Evolutionary conservation across 1,284 basidiomycete genomes (phyloP).

Genomic region (Cutaneotrichosporon spelunceum): DNA sequence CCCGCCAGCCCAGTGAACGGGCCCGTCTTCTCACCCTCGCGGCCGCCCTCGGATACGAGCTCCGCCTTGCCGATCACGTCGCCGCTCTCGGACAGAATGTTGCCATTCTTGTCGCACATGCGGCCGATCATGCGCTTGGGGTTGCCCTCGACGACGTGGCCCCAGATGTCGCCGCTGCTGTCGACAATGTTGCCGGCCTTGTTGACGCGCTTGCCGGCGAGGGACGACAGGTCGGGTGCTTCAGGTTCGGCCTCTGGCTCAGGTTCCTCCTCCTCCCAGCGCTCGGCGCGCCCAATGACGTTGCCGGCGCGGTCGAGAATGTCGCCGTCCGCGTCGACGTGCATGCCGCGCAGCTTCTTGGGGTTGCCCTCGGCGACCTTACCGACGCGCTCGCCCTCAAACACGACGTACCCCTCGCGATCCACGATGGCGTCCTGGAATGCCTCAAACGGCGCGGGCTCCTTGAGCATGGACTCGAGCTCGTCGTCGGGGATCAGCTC

Average conservation of each 20-base stretch:
- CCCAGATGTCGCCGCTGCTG: not conserved
- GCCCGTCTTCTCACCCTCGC: constrained; percentile 3
- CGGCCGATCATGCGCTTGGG: constrained; percentile 1
- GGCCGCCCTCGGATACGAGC: constrained; percentile 3
- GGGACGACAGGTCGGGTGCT: not conserved
- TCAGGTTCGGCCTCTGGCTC: not conserved
- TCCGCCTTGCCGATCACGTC: constrained; percentile 4
- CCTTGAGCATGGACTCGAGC: not conserved
- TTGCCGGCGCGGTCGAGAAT: constrained; percentile 7
- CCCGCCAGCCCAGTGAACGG: constrained; percentile 4
- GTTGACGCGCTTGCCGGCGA: constrained; percentile 4
- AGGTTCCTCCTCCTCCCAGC: constrained; percentile 2
- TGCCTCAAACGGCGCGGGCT: constrained; percentile 6
- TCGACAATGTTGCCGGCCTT: constrained; percentile 4
- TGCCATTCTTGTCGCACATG: constrained; percentile 7
- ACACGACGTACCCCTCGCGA: constrained; percentile 5
- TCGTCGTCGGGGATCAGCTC: constrained; percentile 7
- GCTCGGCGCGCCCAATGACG: constrained; percentile 1
- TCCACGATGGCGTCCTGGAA: constrained; percentile 1
- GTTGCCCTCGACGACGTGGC: not conserved
- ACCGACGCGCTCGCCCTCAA: constrained; percentile 7
- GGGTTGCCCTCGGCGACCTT: constrained; percentile 7
- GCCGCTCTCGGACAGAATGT: constrained; percentile 4
- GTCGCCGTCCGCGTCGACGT: constrained; percentile 9
- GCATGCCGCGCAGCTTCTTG: constrained; percentile 6